A percentile compares a stretch with the other conserved stretches of the same genome.
phyloP scores from a whole-genome alignment of 1,139 yeast species.

The Lodderomyces parapsilosis region DNA sequence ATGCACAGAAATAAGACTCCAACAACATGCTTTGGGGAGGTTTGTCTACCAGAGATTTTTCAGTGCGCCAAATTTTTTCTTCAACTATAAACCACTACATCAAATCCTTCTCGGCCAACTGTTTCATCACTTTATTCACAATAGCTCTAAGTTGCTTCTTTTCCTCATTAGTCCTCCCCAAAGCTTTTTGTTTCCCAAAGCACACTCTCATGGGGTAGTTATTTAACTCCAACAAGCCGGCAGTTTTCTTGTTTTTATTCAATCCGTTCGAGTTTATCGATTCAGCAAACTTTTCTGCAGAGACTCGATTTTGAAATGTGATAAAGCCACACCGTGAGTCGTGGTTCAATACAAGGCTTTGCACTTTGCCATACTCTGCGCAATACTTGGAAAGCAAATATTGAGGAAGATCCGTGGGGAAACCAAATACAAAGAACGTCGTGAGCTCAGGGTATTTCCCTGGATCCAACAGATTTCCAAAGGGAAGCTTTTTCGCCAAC shows the following conservation, averaged over 20 bases:
- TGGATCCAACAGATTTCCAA: constrained; percentile 39
- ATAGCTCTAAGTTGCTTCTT: constrained; percentile 52
- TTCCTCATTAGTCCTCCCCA: constrained; percentile 50
- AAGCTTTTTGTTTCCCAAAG: constrained; percentile 61
- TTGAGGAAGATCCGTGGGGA: constrained; percentile 66
- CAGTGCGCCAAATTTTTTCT: neutral
- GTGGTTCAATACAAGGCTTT: constrained; percentile 54
- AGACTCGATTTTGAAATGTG: constrained; percentile 44
- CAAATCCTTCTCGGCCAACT: constrained; percentile 45
- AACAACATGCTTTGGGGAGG: constrained; percentile 1
- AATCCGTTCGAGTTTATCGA: constrained; percentile 28
- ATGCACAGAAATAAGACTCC: constrained; percentile 7
- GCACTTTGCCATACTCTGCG: constrained; percentile 43
- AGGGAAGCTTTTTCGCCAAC: constrained; percentile 56
- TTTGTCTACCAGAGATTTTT: neutral
- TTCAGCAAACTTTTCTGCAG: constrained; percentile 57
- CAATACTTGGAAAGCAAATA: constrained; percentile 53
- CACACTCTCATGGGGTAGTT: constrained; percentile 54
- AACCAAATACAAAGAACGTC: constrained; percentile 72
- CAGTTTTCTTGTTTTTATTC: constrained; percentile 27
- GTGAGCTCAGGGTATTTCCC: constrained; percentile 43
- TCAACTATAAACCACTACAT: neutral
- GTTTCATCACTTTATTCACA: constrained; percentile 58
- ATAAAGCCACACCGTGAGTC: constrained; percentile 67
- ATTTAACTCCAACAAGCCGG: constrained; percentile 32